Percentiles rank a stretch among this genome's conserved stretches.
These are phyloP conservation scores for Trypanosoma brucei DNA, from an alignment of 208 protist species.

Conservation along the genomic window DNA sequence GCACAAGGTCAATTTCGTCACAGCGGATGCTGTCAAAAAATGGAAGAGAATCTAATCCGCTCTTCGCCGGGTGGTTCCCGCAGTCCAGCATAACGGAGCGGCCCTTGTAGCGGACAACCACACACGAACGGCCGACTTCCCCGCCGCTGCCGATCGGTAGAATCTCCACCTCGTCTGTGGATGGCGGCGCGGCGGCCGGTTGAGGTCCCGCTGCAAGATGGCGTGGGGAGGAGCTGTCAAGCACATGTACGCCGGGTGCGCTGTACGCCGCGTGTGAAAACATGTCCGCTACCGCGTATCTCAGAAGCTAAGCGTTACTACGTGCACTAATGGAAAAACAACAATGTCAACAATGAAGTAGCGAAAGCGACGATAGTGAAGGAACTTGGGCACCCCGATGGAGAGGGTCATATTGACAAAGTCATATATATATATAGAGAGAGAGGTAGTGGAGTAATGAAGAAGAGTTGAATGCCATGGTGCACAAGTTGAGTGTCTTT, in stretches of 20 bases:
- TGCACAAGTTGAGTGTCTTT: neutral
- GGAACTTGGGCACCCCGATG: no score
- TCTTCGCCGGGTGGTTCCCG: slow-evolving; percentile 97
- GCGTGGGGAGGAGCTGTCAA: slow-evolving; percentile 1
- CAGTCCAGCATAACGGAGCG: slow-evolving; percentile 98
- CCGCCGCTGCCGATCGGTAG: slow-evolving; percentile 95
- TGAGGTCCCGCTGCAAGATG: slow-evolving; percentile 4
- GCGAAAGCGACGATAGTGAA: neutral
- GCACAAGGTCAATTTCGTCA: slow-evolving; percentile 91
- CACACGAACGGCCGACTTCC: slow-evolving; percentile 97
- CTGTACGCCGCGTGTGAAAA: slow-evolving; percentile 19
- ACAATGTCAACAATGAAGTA: neutral
- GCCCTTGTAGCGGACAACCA: slow-evolving; percentile 95
- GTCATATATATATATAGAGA: no score
- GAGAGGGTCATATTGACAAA: no score
- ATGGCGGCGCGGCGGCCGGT: slow-evolving; percentile 1
- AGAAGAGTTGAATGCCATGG: no score
- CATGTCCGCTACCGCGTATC: neutral
- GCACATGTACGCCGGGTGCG: slow-evolving; percentile 4
- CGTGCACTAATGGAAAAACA: neutral
- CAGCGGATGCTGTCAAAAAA: slow-evolving; percentile 96
- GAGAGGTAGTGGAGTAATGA: no score
- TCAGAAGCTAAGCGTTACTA: slow-evolving; percentile 2
- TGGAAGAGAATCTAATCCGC: slow-evolving; percentile 92
- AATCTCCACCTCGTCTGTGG: slow-evolving; percentile 88